These are phyloP conservation scores for Ophiocytium majus DNA, from an alignment of 352 stramenopile genomes.

Conservation along the genomic window DNA sequence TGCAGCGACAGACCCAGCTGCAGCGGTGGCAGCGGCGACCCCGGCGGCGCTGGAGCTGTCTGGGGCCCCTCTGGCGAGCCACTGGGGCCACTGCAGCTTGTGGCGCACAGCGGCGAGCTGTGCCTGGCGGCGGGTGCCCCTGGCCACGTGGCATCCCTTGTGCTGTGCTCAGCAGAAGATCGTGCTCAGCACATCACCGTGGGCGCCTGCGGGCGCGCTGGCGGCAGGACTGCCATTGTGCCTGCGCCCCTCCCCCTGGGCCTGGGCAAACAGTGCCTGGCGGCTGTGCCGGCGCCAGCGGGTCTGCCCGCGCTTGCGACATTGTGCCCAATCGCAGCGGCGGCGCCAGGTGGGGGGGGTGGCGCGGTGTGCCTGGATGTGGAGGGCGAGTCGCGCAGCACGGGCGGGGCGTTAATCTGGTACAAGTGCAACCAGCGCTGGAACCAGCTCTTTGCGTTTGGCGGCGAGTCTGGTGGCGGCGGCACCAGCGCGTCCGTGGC, in stretches of 20 bases:
- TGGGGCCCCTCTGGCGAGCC: too few species aligned
- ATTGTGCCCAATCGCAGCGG: neutral
- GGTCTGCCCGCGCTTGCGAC: neutral
- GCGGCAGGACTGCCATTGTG: neutral
- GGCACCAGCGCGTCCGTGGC: too few species aligned
- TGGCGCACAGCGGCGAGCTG: neutral
- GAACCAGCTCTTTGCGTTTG: constrained; percentile 57
- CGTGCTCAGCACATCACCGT: constrained; percentile 5
- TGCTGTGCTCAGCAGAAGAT: neutral
- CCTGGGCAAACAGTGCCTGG: too few species aligned
- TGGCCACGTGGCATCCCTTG: neutral
- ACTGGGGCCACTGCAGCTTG: neutral
- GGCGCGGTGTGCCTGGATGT: neutral
- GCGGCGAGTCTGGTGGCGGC: neutral
- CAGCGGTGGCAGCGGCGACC: neutral
- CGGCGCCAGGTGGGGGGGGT: too few species aligned
- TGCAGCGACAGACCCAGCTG: too few species aligned
- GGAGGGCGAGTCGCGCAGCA: neutral
- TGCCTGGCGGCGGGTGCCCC: neutral
- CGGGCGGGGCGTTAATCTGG: neutral
- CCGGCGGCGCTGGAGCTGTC: neutral
- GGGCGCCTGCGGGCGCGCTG: constrained; percentile 5
- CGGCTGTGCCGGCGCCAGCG: too few species aligned
- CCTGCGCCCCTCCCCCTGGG: too few species aligned
- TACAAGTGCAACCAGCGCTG: constrained; percentile 38